Evolutionary conservation across 176 grass and related monocot genomes (phyloP), one percentile per base, ranked within the genome.

Genomic region (Aechmea fasciata): DNA sequence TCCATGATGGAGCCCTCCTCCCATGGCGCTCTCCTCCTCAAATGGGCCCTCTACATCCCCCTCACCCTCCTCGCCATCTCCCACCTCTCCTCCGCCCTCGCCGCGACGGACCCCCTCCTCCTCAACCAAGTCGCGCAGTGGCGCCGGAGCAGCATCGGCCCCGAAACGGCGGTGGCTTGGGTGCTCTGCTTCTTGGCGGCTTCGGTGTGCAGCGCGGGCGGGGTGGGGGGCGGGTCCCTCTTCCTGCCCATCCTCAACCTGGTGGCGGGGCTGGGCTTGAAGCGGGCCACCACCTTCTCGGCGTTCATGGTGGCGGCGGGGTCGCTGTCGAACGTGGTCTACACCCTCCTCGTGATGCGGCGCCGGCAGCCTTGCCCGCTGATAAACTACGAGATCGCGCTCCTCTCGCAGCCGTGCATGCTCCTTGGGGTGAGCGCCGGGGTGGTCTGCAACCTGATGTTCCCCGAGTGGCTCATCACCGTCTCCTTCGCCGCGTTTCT

Each of bases 391-490:
- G 82, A 91, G 66, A 82, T 96, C 67, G 74, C 82, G 22, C 85
- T 96, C 25, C 77, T 81, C 13, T 91, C 86, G 52, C 74, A 96
- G 80, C 82, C 91, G 54, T 78, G 84, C 80, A 86, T 96, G 74
- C 82, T 91, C 9, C 79, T 96, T 49, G 91, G 87, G 11, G 87
- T 96, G 14, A 96, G 87, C 74, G 33, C 91, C 75, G 91, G 91
- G 52, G 87, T 96, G 19, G 52, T 86, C 19, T 91, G 85, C 82
- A 96, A 96, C 74, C 57, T 90, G 63, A 75, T 83, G 74, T 91
- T 91, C 75, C 91, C 91, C 3, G 91, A 96, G 52, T 96, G 91
- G 91, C 84, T 96, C 63, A 88, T 96, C 82, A 91, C 85, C 15
- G 79, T 14, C 61, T 62, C 88, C 50, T 96, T 96, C 70, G 70